Evolutionary conservation across 768 basidiomycete species (phyloP).

Genomic region (Harrya chromipes): DNA sequence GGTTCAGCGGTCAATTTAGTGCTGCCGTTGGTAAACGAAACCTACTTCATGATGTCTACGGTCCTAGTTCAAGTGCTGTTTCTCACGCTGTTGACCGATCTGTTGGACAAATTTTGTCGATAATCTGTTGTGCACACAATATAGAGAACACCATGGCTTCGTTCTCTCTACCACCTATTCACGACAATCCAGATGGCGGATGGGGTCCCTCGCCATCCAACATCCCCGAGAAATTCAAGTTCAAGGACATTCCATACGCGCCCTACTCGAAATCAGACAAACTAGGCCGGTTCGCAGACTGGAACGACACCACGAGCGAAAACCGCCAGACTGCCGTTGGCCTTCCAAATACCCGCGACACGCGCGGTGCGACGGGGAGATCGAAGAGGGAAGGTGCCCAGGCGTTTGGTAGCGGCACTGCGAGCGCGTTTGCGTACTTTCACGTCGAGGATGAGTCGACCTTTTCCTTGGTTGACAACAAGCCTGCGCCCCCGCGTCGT

Average conservation of each 20-base stretch:
- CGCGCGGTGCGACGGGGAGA: conserved; percentile 51
- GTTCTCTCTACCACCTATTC: conserved; percentile 82
- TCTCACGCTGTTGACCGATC: conserved; percentile 19
- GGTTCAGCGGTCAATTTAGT: conserved; percentile 9
- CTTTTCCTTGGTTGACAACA: conserved; percentile 95
- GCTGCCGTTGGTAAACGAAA: conserved; percentile 7
- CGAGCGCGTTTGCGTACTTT: conserved; percentile 93
- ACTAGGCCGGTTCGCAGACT: conserved; percentile 95
- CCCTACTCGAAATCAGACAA: conserved; percentile 99
- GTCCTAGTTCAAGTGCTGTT: conserved; percentile 18
- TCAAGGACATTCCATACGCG: conserved; percentile 98
- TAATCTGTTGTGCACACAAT: conserved; percentile 10
- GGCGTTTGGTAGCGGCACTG: conserved; percentile 86
- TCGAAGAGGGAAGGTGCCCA: conserved; percentile 75
- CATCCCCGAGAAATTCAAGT: conserved; percentile 89
- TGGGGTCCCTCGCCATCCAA: conserved; percentile 88
- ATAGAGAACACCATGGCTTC: conserved; percentile 53
- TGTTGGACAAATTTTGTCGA: conserved; percentile 20
- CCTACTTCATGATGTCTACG: conserved; percentile 64
- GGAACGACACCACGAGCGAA: conserved; percentile 79
- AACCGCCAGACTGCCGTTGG: conserved; percentile 55
- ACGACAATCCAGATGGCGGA: conserved; percentile 90
- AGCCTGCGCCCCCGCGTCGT: conserved; percentile 64
- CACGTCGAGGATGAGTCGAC: conserved; percentile 97
- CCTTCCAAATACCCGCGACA: conserved; percentile 41